These are phyloP conservation scores for Penicillium samsonianum DNA, from an alignment of 495 filamentous ascomycete genomes.

Conservation along the genomic window DNA sequence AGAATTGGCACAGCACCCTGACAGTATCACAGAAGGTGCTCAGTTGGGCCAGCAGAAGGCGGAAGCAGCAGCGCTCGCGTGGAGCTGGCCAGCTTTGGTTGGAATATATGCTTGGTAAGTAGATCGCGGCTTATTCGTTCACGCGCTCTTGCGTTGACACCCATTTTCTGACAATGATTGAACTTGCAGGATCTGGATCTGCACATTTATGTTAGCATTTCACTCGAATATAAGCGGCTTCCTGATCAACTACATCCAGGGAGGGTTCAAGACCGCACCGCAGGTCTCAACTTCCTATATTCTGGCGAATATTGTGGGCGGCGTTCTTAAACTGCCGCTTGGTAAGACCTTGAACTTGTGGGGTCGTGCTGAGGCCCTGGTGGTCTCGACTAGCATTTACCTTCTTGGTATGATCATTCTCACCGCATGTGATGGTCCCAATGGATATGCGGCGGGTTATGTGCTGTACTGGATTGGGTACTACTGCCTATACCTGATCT, in stretches of 20 bases:
- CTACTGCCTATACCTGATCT: conserved; percentile 56
- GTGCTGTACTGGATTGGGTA: conserved; percentile 59
- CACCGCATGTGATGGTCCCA: conserved; percentile 46
- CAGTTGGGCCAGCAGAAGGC: conserved; percentile 43
- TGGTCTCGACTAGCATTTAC: conserved; percentile 38
- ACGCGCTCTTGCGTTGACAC: neutral
- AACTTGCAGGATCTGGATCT: conserved; percentile 41
- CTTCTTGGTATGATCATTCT: conserved; percentile 50
- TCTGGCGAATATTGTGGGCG: conserved; percentile 57
- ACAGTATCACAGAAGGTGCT: conserved; percentile 30
- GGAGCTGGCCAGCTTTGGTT: conserved; percentile 36
- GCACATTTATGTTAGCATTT: conserved; percentile 46
- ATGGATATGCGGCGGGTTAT: conserved; percentile 50
- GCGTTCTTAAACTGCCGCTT: conserved; percentile 65
- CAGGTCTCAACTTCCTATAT: conserved; percentile 41
- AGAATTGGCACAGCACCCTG: conserved; percentile 23
- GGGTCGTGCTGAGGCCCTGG: conserved; percentile 59
- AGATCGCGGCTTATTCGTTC: neutral
- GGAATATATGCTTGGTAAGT: conserved; percentile 44
- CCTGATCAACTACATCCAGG: conserved; percentile 41
- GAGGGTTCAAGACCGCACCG: conserved; percentile 38
- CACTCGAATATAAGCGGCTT: conserved; percentile 39
- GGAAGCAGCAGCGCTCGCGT: conserved; percentile 46
- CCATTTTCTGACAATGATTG: conserved; percentile 18
- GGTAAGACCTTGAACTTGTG: conserved; percentile 70